phyloP scores from a whole-genome alignment of 1,284 basidiomycete species.

The Ceratobasidium sp. region DNA sequence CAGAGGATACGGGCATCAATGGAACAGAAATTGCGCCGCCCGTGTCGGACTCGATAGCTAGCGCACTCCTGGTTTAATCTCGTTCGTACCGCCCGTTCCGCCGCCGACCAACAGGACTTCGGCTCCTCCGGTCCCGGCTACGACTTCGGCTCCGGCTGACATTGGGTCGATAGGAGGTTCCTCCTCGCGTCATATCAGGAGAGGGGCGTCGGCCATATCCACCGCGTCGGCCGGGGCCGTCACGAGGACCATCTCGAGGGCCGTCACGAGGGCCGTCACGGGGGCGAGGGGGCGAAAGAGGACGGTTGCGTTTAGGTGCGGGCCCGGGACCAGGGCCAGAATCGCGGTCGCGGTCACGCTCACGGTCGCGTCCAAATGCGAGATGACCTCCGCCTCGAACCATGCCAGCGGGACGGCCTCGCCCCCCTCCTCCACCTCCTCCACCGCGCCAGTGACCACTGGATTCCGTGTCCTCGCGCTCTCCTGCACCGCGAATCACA shows the following conservation, averaged over 20 bases:
- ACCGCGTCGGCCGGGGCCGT: background rate
- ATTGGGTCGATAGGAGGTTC: slow-evolving; percentile 24
- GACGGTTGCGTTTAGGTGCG: slow-evolving; percentile 5
- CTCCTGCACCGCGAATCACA: slow-evolving; percentile 30
- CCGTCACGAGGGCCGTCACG: background rate
- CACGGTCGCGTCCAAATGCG: slow-evolving; percentile 30
- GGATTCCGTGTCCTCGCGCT: slow-evolving; percentile 25
- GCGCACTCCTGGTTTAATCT: background rate
- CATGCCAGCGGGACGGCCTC: slow-evolving; percentile 40
- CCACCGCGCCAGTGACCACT: slow-evolving; percentile 45
- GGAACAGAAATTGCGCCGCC: no score
- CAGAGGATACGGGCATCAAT: no score
- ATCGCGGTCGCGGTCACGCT: slow-evolving; percentile 19
- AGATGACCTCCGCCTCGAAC: slow-evolving; percentile 34
- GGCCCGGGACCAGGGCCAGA: background rate
- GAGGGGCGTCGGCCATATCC: slow-evolving; percentile 30
- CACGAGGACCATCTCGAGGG: slow-evolving; percentile 6
- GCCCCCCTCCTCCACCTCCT: slow-evolving; percentile 19
- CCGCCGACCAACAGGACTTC: slow-evolving; percentile 29
- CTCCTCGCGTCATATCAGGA: slow-evolving; percentile 36
- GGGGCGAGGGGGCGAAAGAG: slow-evolving; percentile 16
- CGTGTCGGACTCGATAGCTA: no score
- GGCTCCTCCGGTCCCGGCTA: slow-evolving; percentile 35
- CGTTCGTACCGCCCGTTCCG: slow-evolving; percentile 33
- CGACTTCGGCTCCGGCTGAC: slow-evolving; percentile 12